Conservation (phyloP, 345 rosid species). For the Brassica rapa region DNA sequence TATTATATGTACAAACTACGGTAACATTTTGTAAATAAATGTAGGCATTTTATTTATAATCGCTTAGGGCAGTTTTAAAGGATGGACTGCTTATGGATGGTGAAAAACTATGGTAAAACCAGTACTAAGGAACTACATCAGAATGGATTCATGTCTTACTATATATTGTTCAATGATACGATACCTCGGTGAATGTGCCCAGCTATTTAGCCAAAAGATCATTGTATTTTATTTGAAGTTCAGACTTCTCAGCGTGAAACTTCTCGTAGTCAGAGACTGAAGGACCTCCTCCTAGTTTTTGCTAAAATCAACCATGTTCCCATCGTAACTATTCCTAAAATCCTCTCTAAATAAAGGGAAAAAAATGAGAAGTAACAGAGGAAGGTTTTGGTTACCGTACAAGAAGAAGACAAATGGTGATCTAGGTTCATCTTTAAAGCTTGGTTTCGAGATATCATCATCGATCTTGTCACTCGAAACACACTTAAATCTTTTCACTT, state of each 20-base stretch:
- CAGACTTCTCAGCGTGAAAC: conserved; percentile 73
- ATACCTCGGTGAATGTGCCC: conserved; percentile 71
- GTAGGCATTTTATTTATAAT: too few relatives aligned
- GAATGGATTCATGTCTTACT: not conserved
- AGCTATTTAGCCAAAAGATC: conserved; percentile 70
- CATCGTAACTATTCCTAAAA: conserved; percentile 34
- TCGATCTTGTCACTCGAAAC: not conserved
- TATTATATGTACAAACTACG: too few relatives aligned
- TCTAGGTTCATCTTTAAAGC: conserved; percentile 56
- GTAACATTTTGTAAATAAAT: too few relatives aligned
- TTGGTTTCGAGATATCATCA: conserved; percentile 27
- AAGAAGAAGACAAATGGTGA: conserved; percentile 71
- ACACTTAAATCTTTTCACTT: too few relatives aligned
- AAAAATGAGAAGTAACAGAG: not conserved
- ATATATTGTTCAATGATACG: not conserved
- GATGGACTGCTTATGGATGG: not conserved
- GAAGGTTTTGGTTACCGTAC: conserved; percentile 43
- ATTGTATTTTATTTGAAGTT: conserved; percentile 62
- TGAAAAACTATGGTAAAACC: not conserved
- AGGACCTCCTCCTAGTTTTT: conserved; percentile 83
- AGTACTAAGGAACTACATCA: not conserved
- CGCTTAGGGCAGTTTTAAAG: not conserved
- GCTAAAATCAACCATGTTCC: conserved; percentile 45
- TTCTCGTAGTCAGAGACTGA: conserved; percentile 71
- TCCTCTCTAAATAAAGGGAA: conserved; percentile 49